phyloP scores from a whole-genome alignment of 495 filamentous ascomycete species.

The Chaetomidium leptoderma region DNA sequence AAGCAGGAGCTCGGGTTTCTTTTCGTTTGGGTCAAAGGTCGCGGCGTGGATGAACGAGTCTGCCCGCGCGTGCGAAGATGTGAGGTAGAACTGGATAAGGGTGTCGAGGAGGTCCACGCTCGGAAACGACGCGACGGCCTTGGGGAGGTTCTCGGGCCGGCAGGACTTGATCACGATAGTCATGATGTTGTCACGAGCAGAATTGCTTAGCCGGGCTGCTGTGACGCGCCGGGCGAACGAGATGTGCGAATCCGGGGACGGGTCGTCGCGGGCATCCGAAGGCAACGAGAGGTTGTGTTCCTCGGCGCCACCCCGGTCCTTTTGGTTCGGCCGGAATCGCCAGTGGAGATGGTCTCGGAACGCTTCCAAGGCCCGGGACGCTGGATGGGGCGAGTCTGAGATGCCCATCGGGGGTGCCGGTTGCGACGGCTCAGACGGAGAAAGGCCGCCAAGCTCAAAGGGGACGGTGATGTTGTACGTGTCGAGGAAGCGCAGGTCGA shows the following conservation, averaged over 20 bases:
- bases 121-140: conserved; percentile 14
- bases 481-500: conserved; percentile 14
- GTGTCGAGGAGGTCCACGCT: conserved; percentile 15
- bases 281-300: conserved; percentile 14
- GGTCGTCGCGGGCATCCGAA: neutral
- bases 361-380: neutral
- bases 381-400: neutral
- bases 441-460: neutral
- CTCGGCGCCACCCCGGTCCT: conserved; percentile 10
- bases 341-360: conserved; percentile 14
- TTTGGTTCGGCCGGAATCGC: conserved; percentile 11
- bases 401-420: neutral
- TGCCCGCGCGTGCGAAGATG: neutral
- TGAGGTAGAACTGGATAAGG: conserved; percentile 20
- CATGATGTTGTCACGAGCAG: conserved; percentile 16
- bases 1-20: conserved; percentile 46
- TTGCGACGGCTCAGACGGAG: neutral
- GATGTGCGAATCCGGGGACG: neutral
- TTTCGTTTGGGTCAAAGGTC: conserved; percentile 16
- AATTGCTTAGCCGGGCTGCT: neutral
- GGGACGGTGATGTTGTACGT: conserved; percentile 12
- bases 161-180: conserved; percentile 9
- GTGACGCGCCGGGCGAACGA: conserved; percentile 7
- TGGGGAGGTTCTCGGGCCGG: conserved; percentile 9
- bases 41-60: conserved; percentile 18